Percentiles rank a stretch among this genome's conserved stretches.
Conservation (phyloP, 768 basidiomycete species). For the Termitomyces sp. region DNA sequence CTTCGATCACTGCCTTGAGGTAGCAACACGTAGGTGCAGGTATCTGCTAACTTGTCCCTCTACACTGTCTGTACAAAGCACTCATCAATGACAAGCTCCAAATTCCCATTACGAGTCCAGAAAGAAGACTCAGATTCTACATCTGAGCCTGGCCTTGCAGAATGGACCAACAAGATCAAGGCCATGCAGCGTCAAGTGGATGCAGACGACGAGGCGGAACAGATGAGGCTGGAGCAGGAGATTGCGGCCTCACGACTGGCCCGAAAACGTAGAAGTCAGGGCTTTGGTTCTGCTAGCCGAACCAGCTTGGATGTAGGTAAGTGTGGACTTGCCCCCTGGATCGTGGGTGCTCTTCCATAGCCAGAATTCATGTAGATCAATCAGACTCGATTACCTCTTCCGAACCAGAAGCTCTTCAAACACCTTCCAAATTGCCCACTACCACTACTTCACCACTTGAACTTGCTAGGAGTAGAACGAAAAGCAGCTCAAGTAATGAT, state of each 20-base stretch:
- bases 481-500: conserved; percentile 9
- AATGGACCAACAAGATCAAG: conserved; percentile 80
- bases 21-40: neutral
- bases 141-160: conserved; percentile 64
- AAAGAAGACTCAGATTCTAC: conserved; percentile 37
- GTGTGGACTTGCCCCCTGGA: conserved; percentile 16
- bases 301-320: conserved; percentile 43
- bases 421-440: conserved; percentile 28
- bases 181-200: conserved; percentile 78
- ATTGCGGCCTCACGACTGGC: conserved; percentile 53
- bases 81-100: conserved; percentile 10
- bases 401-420: conserved; percentile 41
- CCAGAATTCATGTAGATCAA: conserved; percentile 4
- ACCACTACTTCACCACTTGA: neutral
- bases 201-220: conserved; percentile 74
- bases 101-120: conserved; percentile 7
- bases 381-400: conserved; percentile 1
- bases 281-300: conserved; percentile 31
- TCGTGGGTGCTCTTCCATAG: conserved; percentile 3
- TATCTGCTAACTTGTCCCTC: conserved; percentile 1
- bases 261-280: conserved; percentile 43
- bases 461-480: neutral
- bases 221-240: conserved; percentile 60
- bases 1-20: neutral
- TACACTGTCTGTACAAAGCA: neutral